Evolutionary conservation across 768 basidiomycete species (phyloP).

Genomic region (Suillus paluster): DNA sequence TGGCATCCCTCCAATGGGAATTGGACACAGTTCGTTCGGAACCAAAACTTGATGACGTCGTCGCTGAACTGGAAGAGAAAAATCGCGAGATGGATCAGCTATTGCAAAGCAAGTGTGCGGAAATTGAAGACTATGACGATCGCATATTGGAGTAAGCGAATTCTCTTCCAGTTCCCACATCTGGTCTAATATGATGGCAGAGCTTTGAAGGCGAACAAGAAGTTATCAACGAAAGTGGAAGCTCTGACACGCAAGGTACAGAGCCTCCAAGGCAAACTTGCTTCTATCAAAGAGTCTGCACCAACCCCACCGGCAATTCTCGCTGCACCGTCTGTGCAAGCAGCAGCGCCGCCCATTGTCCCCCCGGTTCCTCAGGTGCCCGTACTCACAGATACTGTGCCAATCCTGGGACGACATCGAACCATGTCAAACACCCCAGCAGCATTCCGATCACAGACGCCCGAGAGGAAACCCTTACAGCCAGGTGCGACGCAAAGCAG

Average conservation of each 20-base stretch:
- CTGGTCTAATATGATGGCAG: constrained; percentile 40
- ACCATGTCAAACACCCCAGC: constrained; percentile 51
- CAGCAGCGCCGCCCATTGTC: constrained; percentile 19
- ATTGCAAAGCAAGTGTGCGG: constrained; percentile 66
- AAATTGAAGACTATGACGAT: constrained; percentile 88
- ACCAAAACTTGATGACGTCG: constrained; percentile 56
- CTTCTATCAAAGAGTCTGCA: constrained; percentile 45
- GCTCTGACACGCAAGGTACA: constrained; percentile 74
- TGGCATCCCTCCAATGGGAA: constrained; percentile 61
- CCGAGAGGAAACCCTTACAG: constrained; percentile 41
- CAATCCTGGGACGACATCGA: constrained; percentile 15
- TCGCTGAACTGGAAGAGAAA: constrained; percentile 68
- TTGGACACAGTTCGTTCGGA: constrained; percentile 54
- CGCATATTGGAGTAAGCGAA: constrained; percentile 71
- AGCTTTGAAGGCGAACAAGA: constrained; percentile 82
- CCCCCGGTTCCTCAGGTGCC: constrained; percentile 24
- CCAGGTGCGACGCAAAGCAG: constrained; percentile 40
- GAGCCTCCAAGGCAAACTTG: constrained; percentile 68
- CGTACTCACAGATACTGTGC: constrained; percentile 13
- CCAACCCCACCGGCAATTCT: constrained; percentile 33
- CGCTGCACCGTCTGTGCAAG: constrained; percentile 11
- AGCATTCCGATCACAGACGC: constrained; percentile 54
- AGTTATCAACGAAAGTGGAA: constrained; percentile 70
- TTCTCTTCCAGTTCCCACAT: constrained; percentile 10
- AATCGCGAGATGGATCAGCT: constrained; percentile 79